A percentile compares a stretch with the other conserved stretches of the same genome.
These are phyloP conservation scores for Yarrowia bubula DNA, from an alignment of 805 yeast species.

Conservation along the genomic window DNA sequence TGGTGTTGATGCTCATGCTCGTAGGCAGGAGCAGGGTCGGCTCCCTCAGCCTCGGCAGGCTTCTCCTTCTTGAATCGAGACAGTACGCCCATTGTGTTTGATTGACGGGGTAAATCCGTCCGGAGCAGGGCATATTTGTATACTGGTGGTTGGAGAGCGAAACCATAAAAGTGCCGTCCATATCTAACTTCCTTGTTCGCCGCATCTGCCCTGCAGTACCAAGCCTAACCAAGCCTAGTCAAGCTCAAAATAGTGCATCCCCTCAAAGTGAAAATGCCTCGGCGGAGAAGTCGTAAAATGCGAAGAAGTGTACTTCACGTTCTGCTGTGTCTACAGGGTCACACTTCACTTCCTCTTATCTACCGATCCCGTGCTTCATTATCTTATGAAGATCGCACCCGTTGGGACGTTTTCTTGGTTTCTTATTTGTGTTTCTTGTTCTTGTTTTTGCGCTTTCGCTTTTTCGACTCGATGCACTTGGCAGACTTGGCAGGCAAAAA, in stretches of 20 bases:
- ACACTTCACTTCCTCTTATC: too few species aligned
- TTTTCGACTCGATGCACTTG: too few species aligned
- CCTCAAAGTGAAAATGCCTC: slow-evolving; percentile 1
- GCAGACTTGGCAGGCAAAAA: too few species aligned
- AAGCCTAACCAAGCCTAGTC: neutral
- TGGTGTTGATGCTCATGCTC: neutral
- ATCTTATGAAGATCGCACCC: too few species aligned
- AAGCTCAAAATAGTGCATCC: neutral
- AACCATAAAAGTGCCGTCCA: slow-evolving; percentile 21
- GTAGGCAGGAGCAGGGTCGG: neutral
- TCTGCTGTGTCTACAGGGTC: neutral
- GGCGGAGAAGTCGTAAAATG: neutral
- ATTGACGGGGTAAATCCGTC: too few species aligned
- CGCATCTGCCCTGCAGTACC: slow-evolving; percentile 26
- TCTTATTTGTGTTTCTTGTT: too few species aligned
- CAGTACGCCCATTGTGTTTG: neutral
- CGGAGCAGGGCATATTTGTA: neutral
- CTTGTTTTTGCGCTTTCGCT: too few species aligned
- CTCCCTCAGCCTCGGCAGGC: neutral
- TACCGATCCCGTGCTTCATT: neutral
- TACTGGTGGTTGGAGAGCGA: neutral
- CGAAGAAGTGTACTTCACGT: neutral
- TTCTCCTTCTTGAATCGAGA: slow-evolving; percentile 12
- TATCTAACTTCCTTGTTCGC: neutral
- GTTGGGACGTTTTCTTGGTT: too few species aligned